Base-by-base conservation (phyloP, 2,329 filamentous ascomycete genomes). In the Fusarium sterilihyphosum region DNA sequence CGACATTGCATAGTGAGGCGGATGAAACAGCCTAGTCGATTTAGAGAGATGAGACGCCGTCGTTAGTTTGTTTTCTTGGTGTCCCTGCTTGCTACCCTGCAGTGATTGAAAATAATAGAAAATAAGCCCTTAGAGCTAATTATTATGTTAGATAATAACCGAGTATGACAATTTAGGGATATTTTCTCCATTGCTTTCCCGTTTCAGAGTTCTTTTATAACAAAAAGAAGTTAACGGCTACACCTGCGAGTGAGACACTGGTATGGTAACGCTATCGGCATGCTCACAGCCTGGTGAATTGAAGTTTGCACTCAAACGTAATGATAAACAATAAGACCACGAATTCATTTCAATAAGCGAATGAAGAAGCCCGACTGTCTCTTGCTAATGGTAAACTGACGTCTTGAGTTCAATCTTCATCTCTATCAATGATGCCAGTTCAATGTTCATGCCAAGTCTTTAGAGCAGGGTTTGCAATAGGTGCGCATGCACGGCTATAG, bases 241-340 rank as follows among this genome's bases (percentile, higher is more conserved):
- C 3, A 4, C 1, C 14, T 35, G 14, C 33, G 7, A 9, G 8
- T 35, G 6, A 16, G 0, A 16, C 0, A 16, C 14, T 16, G 3
- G 0, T 1, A 35, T 16, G 14, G 1, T 16, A 35, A 2, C 3
- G 14, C 14, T 1, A 0, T 8, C 1, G 14, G 14, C 33, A 35
- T 35, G 35, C 16, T 9, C 0, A 18, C 4, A 37, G 7, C 4
- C 16, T 5, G 9, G 8, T 37, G 16, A 18, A 37, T 10, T 17
- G 17, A 37, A 17, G 17, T 17, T 5, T 18, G 17, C 17, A 37
- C 16, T 37, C 16, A 6, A 18, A 10, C 0, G 17, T 18, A 10
- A 18, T 9, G 1, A 37, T 37, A 18, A 37, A 1, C 9, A 37
- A 14, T 8, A 22, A 43, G 9, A 43, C 9, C 6, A 17, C 9